Base-by-base conservation (phyloP, 2,329 filamentous ascomycete genomes). In the Myotisia sp. region DNA sequence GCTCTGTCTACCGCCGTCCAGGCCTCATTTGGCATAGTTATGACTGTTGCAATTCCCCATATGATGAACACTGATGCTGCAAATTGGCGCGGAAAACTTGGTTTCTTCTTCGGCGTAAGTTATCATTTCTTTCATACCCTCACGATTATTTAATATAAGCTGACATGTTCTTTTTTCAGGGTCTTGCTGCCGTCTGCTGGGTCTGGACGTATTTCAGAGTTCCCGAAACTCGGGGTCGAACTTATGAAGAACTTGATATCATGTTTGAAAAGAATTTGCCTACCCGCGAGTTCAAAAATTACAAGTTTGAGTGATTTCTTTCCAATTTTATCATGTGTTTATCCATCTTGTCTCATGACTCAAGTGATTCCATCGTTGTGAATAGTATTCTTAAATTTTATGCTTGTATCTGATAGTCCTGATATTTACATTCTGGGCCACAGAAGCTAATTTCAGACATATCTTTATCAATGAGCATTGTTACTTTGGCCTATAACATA, bases 11-110 rank as follows among this genome's bases (percentile, higher is more conserved):
- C 55, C 1, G 53, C 54, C 2, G 53, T 53, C 0, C 58, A 63
- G 40, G 47, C 55, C 2, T 36, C 59, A 2, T 52, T 58, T 36
- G 58, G 58, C 2, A 54, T 61, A 12, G 48, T 54, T 9, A 56
- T 58, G 51, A 56, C 55, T 16, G 47, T 62, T 18, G 49, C 51
- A 3, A 52, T 60, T 24, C 59, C 56, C 2, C 59, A 60, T 39
- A 52, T 54, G 51, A 50, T 63, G 17, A 62, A 61, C 36, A 52
- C 53, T 3, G 52, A 56, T 34, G 42, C 46, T 20, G 53, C 40
- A 12, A 51, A 56, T 38, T 26, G 54, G 37, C 39, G 43, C 31
- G 55, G 52, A 6, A 58, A 57, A 33, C 42, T 54, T 17, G 55
- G 50, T 6, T 58, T 58, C 36, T 44, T 58, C 10, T 58, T 52